Evolutionary conservation across 2,329 filamentous ascomycete genomes (phyloP).

Genomic region (Clathrospora elynae): DNA sequence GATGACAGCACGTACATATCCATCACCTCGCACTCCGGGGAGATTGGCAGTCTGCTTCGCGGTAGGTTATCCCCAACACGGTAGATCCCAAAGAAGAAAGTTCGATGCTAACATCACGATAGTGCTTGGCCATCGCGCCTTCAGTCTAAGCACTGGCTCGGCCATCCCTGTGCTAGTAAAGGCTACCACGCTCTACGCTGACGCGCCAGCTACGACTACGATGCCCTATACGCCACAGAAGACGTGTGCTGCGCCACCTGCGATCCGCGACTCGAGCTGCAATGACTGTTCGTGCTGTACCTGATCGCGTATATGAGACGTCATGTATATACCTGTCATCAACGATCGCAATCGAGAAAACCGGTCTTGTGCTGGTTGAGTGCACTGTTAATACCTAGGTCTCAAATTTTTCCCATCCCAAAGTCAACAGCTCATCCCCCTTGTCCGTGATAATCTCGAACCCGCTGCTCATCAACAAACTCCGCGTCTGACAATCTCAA

Average conservation of each 20-base stretch:
- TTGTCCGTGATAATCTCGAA: too few relatives aligned
- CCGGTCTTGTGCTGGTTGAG: too few relatives aligned
- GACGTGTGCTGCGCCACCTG: constrained; percentile 39
- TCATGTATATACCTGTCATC: background rate
- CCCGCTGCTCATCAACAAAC: too few relatives aligned
- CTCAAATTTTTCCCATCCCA: too few relatives aligned
- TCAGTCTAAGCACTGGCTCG: constrained; percentile 67
- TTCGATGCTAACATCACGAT: background rate
- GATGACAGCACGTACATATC: constrained; percentile 58
- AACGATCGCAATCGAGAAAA: too few relatives aligned
- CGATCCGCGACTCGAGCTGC: constrained; percentile 38
- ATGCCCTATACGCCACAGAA: constrained; percentile 29
- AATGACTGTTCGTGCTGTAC: constrained; percentile 47
- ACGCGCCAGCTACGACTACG: constrained; percentile 39
- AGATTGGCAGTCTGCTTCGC: constrained; percentile 60
- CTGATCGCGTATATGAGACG: background rate
- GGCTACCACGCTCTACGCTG: constrained; percentile 54
- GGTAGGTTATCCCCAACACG: constrained; percentile 15
- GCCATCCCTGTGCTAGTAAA: constrained; percentile 71
- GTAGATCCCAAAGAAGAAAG: background rate
- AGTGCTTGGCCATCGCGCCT: constrained; percentile 66
- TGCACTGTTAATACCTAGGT: too few relatives aligned
- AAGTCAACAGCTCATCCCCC: too few relatives aligned
- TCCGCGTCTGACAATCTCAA: too few relatives aligned
- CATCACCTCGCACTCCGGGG: constrained; percentile 64